phyloP scores from a whole-genome alignment of 2,329 filamentous ascomycete species.

The Huntiella decipiens region DNA sequence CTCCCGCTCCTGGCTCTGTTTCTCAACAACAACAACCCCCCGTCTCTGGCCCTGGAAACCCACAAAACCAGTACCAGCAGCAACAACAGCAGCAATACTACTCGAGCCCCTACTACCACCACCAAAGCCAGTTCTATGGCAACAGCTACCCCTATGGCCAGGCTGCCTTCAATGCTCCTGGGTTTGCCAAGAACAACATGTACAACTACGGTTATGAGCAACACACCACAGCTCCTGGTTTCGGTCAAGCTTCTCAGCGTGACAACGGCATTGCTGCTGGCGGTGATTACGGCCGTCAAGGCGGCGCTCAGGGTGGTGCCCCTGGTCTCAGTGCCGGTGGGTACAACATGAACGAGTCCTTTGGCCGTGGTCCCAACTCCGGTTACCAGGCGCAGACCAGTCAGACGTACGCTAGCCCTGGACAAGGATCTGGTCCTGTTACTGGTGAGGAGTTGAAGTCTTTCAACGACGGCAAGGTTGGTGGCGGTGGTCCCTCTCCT shows the following conservation, averaged over 20 bases:
- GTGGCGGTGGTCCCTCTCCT: constrained; percentile 33
- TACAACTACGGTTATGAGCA: constrained; percentile 43
- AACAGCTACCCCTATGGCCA: constrained; percentile 30
- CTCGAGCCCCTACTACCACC: constrained; percentile 37
- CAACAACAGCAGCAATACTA: constrained; percentile 36
- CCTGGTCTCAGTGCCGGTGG: constrained; percentile 29
- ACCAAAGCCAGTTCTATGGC: constrained; percentile 14
- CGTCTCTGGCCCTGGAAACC: constrained; percentile 17
- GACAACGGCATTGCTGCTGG: constrained; percentile 30
- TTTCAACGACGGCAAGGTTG: constrained; percentile 35
- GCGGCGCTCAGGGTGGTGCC: constrained; percentile 30
- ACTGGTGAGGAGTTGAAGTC: constrained; percentile 38
- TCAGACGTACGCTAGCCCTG: constrained; percentile 33
- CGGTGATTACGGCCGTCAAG: constrained; percentile 34
- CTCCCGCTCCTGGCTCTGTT: constrained; percentile 58
- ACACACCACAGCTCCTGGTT: constrained; percentile 32
- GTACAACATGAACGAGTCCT: constrained; percentile 30
- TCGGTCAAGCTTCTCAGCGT: constrained; percentile 34
- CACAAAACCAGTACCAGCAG: constrained; percentile 37
- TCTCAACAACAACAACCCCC: constrained; percentile 31
- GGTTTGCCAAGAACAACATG: constrained; percentile 33
- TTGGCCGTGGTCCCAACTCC: constrained; percentile 29
- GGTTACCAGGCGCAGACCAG: constrained; percentile 35
- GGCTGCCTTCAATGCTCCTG: constrained; percentile 24
- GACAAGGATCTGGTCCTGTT: constrained; percentile 25